Base-by-base conservation (phyloP, 2,329 filamentous ascomycete species). In the Fusarium subtropicale region DNA sequence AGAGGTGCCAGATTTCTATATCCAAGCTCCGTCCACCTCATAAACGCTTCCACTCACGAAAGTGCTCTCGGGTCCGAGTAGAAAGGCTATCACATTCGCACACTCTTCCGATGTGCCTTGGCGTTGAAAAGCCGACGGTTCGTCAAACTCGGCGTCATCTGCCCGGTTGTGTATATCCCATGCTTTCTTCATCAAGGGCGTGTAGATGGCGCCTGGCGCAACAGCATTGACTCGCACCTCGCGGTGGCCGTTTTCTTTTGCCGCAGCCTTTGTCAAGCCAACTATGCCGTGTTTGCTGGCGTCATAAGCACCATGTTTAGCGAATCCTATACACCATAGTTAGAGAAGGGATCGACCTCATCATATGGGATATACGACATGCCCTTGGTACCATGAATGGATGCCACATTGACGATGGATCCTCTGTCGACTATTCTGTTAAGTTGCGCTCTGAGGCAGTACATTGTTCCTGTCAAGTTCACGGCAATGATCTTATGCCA, bases 361-460 rank as follows among this genome's bases (percentile, higher is more conserved):
- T 52, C 20, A 56, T 38, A 34, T 52, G n/a, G 56, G 41, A 24
- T 36, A 20, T 36, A 45, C 20, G 46, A 74, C 76, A 16, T 71
- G 71, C 86, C 86, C 38, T 85, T 83, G 34, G 85, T 71, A 31
- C 77, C 76, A 54, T 79, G 76, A 55, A 79, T 84, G 45, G 84
- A 87, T 28, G 84, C 80, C 30, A 86, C 80, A 72, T 87, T 89
- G 56, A 90, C 87, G 71, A 90, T 88, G 62, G 86, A 87, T 10
- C 86, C 86, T 3, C 84, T 82, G 36, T 78, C 68, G 30, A 58
- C 69, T 50, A 78, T 73, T 42, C 68, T 81, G 75, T 24, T 79
- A 78, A 85, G 77, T 75, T 83, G 76, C 33, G 82, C 82, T 39
- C 84, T 79, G 66, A 86, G 67, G 64, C 83, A 85, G 72, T 85